Evolutionary conservation across 192 early-diverging fungal species (phyloP).

Genomic region (Podila verticillata): DNA sequence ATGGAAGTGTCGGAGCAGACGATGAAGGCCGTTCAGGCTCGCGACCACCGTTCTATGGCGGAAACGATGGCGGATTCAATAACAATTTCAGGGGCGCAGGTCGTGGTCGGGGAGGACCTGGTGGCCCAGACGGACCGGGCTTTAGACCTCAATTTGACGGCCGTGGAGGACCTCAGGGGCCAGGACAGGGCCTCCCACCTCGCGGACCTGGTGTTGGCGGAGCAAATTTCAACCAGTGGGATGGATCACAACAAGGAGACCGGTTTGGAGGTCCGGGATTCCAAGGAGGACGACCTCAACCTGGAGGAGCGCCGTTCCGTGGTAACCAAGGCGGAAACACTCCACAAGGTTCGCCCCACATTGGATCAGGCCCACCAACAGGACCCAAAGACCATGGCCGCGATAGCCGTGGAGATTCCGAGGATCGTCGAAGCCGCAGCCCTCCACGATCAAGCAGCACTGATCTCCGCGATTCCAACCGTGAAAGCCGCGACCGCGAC

Average conservation of each 20-base stretch:
- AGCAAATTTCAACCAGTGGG: conserved; percentile 30
- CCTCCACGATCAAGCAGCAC: conserved; percentile 10
- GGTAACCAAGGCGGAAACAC: conserved; percentile 26
- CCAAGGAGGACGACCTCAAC: conserved; percentile 26
- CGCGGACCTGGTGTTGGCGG: conserved; percentile 7
- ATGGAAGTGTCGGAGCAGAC: not conserved
- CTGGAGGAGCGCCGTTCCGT: not conserved
- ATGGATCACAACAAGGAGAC: conserved; percentile 7
- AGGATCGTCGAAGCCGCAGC: conserved; percentile 34
- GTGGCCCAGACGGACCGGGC: conserved; percentile 14
- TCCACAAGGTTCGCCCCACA: conserved; percentile 18
- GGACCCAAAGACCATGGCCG: conserved; percentile 1
- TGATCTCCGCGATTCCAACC: conserved; percentile 1
- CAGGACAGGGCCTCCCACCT: conserved; percentile 7
- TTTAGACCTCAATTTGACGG: conserved; percentile 14
- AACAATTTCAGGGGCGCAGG: conserved; percentile 6
- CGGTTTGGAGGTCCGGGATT: conserved; percentile 26
- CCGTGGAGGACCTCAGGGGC: conserved; percentile 13
- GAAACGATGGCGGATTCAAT: not conserved
- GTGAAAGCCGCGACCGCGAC: conserved; percentile 3
- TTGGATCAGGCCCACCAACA: conserved; percentile 1
- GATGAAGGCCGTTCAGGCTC: not conserved
- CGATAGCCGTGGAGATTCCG: conserved; percentile 18
- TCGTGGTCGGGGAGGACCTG: conserved; percentile 25
- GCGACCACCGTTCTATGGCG: not conserved